Conservation (phyloP, 2,329 filamentous ascomycete genomes). For the Phyllosticta paracitricarpa region DNA sequence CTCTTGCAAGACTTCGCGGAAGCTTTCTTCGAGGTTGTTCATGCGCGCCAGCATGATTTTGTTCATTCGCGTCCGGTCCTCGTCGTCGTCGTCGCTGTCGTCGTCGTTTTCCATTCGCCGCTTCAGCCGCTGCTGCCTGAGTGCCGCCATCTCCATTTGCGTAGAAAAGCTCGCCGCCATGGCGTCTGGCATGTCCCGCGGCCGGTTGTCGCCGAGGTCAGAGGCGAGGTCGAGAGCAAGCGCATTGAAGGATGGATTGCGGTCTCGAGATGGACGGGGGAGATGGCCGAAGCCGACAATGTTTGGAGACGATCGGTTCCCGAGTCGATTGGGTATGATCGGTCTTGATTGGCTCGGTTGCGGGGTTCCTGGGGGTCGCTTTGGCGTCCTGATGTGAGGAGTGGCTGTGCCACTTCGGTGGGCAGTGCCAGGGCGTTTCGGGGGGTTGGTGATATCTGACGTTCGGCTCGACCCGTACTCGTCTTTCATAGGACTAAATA, state of each 20-base stretch:
- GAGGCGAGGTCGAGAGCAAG: constrained; percentile 58
- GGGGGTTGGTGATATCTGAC: constrained; percentile 27
- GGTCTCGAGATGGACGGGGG: constrained; percentile 42
- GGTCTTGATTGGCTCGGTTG: constrained; percentile 21
- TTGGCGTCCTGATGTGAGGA: constrained; percentile 16
- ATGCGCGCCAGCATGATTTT: constrained; percentile 78
- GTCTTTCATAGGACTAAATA: constrained; percentile 62
- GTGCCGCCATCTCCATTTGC: constrained; percentile 38
- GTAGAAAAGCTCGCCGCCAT: constrained; percentile 65
- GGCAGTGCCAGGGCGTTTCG: constrained; percentile 16
- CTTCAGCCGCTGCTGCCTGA: constrained; percentile 11
- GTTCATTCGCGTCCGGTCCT: constrained; percentile 38
- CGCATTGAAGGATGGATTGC: constrained; percentile 55
- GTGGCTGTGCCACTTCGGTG: constrained; percentile 25
- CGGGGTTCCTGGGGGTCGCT: constrained; percentile 11
- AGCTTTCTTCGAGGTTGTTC: constrained; percentile 87
- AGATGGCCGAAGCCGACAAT: constrained; percentile 44
- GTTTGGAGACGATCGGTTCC: constrained; percentile 34
- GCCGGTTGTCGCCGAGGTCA: constrained; percentile 55
- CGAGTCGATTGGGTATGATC: constrained; percentile 20
- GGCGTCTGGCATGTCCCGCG: constrained; percentile 50
- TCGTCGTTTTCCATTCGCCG: not conserved
- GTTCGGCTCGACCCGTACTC: constrained; percentile 31
- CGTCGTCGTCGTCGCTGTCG: constrained; percentile 15
- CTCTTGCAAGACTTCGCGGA: constrained; percentile 75